phyloP scores from a whole-genome alignment of 768 basidiomycete species.

The Hygrophorus pudorinus region DNA sequence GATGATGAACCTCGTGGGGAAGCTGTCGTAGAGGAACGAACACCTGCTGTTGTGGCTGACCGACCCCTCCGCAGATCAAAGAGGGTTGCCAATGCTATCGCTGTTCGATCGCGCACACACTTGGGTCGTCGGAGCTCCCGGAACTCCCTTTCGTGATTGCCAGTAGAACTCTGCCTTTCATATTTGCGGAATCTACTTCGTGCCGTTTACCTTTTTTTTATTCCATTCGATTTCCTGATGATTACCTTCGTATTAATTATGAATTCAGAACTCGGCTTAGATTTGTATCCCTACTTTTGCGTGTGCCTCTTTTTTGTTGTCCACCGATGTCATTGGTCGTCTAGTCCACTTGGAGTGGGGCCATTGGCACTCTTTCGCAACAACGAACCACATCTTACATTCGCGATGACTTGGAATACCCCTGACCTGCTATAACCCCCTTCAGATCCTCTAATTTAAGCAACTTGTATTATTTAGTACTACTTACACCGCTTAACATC shows the following conservation, averaged over 20 bases:
- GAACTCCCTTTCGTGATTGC: slow-evolving; percentile 28
- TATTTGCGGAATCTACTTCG: background rate
- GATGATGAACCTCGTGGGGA: slow-evolving; percentile 2
- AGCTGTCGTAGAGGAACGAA: background rate
- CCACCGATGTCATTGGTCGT: no score
- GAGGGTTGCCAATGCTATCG: slow-evolving; percentile 52
- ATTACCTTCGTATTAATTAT: no score
- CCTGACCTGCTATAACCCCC: no score
- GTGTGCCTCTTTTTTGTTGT: no score
- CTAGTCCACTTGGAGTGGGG: background rate
- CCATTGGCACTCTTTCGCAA: no score
- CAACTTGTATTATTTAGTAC: no score
- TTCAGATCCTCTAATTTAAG: no score
- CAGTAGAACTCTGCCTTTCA: slow-evolving; percentile 3
- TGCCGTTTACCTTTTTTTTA: no score
- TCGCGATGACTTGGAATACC: no score
- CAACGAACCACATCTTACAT: no score
- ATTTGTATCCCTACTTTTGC: slow-evolving; percentile 4
- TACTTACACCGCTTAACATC: no score
- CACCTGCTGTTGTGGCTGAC: slow-evolving; percentile 12
- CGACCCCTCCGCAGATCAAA: slow-evolving; percentile 52
- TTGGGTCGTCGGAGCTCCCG: slow-evolving; percentile 30
- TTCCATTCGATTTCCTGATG: no score
- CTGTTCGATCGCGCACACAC: slow-evolving; percentile 37
- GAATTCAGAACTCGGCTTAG: background rate